Base-by-base conservation (phyloP, 2,329 filamentous ascomycete species). In the Penicillium sp. region DNA sequence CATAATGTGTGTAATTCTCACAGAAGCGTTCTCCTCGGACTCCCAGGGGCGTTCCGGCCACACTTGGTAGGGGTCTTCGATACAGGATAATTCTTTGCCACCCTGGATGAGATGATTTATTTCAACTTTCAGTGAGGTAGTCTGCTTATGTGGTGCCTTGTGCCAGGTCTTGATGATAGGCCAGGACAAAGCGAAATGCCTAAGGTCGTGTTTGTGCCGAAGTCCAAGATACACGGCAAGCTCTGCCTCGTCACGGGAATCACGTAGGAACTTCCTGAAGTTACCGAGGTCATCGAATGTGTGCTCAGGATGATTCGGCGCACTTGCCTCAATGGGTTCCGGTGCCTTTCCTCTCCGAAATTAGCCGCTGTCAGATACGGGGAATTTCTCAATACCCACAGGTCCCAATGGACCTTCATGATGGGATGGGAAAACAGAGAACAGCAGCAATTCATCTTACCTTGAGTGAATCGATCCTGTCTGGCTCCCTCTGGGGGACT, bases 111-210 rank as follows among this genome's bases (percentile, higher is more conserved):
- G 13, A 22, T 22, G 26, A 13, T 24, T 31, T n/a, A 46, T 22
- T 10, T 38, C 24, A 17, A 6, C 13, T 19, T 45, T 39, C 1
- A 38, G 9, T 1, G 34, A 21, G 2, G 2, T 4, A 3, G 34
- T 29, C 34, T 38, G 26, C 17, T 38, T 12, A 26, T 39, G 34
- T 4, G 43, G 43, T 15, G 43, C 43, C 8, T 2, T 28, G 2
- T 29, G 29, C 43, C 43, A 45, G 4, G 43, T 37, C 13, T 38
- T 45, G 8, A 45, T 37, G 5, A 45, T 17, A 4, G 43, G 43
- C 43, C 33, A 45, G 33, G 43, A 45, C 9, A 45, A 29, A 21
- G 43, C 43, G 7, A 45, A 45, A n/a, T 45, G 33, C 9, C 43
- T 29, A 12, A 45, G 33, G 34, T 45, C 43, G 8, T 22, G 13